Conservation (phyloP, 2,329 filamentous ascomycete genomes). For the Fusarium dlaminii region DNA sequence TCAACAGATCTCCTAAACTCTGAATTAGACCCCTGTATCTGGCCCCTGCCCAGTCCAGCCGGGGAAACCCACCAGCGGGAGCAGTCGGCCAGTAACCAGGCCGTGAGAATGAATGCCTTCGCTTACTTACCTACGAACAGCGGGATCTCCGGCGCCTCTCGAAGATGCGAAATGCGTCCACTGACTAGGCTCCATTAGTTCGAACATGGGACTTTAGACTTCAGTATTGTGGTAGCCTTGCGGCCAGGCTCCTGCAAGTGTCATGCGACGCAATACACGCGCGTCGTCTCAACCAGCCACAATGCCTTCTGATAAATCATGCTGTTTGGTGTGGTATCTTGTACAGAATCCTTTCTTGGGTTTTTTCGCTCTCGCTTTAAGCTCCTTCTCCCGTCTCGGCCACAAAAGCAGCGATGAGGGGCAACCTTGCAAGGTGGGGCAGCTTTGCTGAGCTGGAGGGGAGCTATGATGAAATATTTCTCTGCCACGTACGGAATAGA, state of each 20-base stretch:
- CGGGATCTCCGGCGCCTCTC: slow-evolving; percentile 32
- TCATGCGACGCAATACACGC: slow-evolving; percentile 20
- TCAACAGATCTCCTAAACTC: slow-evolving; percentile 36
- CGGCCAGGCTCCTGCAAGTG: slow-evolving; percentile 25
- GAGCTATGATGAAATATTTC: slow-evolving; percentile 44
- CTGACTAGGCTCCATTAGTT: slow-evolving; percentile 33
- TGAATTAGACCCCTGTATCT: slow-evolving; percentile 30
- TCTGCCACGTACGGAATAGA: slow-evolving; percentile 39
- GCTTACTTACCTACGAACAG: slow-evolving; percentile 17
- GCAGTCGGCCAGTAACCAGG: slow-evolving; percentile 34
- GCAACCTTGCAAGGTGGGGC: slow-evolving; percentile 65
- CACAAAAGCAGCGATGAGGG: slow-evolving; percentile 69
- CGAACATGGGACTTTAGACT: slow-evolving; percentile 1
- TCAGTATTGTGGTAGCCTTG: slow-evolving; percentile 34
- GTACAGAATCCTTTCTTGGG: not conserved
- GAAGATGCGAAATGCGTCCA: slow-evolving; percentile 25
- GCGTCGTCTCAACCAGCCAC: slow-evolving; percentile 28
- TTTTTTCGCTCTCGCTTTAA: slow-evolving; percentile 27
- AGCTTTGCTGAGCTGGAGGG: slow-evolving; percentile 46
- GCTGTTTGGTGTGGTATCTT: not conserved
- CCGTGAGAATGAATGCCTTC: slow-evolving; percentile 30
- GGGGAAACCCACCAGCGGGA: slow-evolving; percentile 34
- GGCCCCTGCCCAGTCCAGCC: slow-evolving; percentile 27
- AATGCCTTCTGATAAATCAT: not conserved
- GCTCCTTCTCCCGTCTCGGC: slow-evolving; percentile 3